These are phyloP conservation scores for Pseudocercospora eumusae DNA, from an alignment of 2,329 filamentous ascomycete species.

Conservation along the genomic window DNA sequence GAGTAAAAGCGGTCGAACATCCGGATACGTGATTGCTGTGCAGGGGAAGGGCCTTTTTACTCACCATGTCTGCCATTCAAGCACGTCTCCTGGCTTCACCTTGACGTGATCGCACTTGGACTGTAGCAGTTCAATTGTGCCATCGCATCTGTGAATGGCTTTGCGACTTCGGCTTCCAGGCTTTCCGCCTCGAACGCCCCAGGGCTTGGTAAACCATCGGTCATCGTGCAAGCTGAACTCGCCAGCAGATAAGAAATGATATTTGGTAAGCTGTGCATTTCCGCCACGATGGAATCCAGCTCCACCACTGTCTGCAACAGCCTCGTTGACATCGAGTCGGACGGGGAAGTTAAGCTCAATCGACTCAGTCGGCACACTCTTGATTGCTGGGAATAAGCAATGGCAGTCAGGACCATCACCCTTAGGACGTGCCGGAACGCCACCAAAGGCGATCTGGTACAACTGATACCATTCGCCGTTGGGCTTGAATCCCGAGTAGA, in stretches of 20 bases:
- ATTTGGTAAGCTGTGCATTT: constrained; percentile 32
- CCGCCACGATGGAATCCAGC: constrained; percentile 33
- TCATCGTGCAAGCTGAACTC: constrained; percentile 35
- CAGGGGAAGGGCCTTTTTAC: too few relatives aligned
- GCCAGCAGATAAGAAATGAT: constrained; percentile 32
- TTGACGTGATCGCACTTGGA: constrained; percentile 34
- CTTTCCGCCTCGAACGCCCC: constrained; percentile 33
- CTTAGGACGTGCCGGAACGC: constrained; percentile 32
- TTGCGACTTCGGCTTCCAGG: constrained; percentile 32
- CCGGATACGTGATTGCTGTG: too few relatives aligned
- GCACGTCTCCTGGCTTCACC: constrained; percentile 31
- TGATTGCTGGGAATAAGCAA: constrained; percentile 34
- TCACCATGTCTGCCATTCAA: constrained; percentile 35
- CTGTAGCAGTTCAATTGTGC: constrained; percentile 23
- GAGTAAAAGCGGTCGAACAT: too few relatives aligned
- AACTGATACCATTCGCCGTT: constrained; percentile 49
- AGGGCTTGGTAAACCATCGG: constrained; percentile 32
- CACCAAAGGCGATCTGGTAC: constrained; percentile 42
- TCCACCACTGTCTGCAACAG: constrained; percentile 32
- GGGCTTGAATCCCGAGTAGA: constrained; percentile 44
- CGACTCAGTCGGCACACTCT: constrained; percentile 33
- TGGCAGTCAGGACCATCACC: constrained; percentile 36
- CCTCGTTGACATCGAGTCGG: constrained; percentile 33
- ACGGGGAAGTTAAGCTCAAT: constrained; percentile 36
- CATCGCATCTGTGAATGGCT: constrained; percentile 27